phyloP scores from a whole-genome alignment of 2,329 filamentous ascomycete species.

The Parastagonospora avenae region DNA sequence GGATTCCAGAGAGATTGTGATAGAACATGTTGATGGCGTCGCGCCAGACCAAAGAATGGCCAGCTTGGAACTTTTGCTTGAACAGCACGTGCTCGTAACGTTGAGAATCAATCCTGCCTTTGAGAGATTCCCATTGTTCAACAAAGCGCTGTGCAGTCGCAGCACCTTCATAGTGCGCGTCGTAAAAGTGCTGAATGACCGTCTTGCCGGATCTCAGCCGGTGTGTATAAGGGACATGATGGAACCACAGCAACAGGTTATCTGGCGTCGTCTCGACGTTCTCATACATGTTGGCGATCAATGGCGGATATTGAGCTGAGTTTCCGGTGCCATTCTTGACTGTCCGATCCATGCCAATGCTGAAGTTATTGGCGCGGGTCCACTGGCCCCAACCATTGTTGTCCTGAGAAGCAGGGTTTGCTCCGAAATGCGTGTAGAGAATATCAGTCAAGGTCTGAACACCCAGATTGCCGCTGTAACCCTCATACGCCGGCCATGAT shows the following conservation, averaged over 20 bases:
- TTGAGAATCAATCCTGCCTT: conserved; percentile 63
- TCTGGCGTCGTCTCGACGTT: conserved; percentile 68
- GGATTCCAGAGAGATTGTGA: conserved; percentile 63
- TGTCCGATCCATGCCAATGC: conserved; percentile 74
- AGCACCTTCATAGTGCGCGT: conserved; percentile 66
- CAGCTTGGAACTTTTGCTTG: conserved; percentile 68
- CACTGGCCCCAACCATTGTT: conserved; percentile 73
- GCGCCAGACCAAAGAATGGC: conserved; percentile 72
- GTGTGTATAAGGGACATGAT: conserved; percentile 72
- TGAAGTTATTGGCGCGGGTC: conserved; percentile 66
- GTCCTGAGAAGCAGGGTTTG: conserved; percentile 70
- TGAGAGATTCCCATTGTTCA: conserved; percentile 59
- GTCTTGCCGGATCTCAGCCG: conserved; percentile 66
- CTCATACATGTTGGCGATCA: conserved; percentile 65
- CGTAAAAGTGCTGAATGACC: conserved; percentile 70
- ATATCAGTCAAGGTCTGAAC: conserved; percentile 73
- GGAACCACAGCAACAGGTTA: conserved; percentile 73
- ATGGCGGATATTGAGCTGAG: conserved; percentile 68
- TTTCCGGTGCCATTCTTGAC: conserved; percentile 70
- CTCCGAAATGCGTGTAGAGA: conserved; percentile 69
- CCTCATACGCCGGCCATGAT: conserved; percentile 74
- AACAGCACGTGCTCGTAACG: conserved; percentile 64
- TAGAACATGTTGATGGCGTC: conserved; percentile 71
- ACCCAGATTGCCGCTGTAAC: conserved; percentile 72
- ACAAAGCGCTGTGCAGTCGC: conserved; percentile 65